These are phyloP conservation scores for Chytriomyces sp. DNA, from an alignment of 192 early-diverging fungal genomes.

Conservation along the genomic window DNA sequence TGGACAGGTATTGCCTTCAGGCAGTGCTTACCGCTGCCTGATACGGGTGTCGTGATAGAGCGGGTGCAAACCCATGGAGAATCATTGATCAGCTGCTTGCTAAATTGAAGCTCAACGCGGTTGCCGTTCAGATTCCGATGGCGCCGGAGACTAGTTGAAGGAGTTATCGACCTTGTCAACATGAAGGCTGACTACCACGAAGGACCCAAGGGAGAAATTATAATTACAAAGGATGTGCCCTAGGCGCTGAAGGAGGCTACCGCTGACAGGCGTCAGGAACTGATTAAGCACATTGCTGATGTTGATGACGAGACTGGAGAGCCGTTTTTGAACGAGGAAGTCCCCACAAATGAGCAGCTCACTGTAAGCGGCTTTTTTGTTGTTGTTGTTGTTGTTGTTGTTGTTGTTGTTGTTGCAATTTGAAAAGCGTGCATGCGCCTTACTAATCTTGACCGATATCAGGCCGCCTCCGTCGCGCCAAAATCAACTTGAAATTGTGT, in stretches of 20 bases:
- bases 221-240: slow-evolving; percentile 57
- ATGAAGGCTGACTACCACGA: slow-evolving; percentile 90
- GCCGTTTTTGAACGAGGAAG: slow-evolving; percentile 74
- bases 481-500: slow-evolving; percentile 68
- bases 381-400: neutral
- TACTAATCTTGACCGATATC: slow-evolving; percentile 6
- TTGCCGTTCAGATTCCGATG: slow-evolving; percentile 62
- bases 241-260: slow-evolving; percentile 39
- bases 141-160: slow-evolving; percentile 85
- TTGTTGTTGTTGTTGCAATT: neutral
- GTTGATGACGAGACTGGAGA: slow-evolving; percentile 89
- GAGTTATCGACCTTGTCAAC: slow-evolving; percentile 88
- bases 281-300: slow-evolving; percentile 85
- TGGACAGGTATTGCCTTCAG: slow-evolving; percentile 79
- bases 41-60: slow-evolving; percentile 43
- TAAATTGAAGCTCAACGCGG: slow-evolving; percentile 53
- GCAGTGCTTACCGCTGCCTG: slow-evolving; percentile 21
- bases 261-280: slow-evolving; percentile 63
- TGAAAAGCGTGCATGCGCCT: slow-evolving; percentile 27
- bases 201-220: slow-evolving; percentile 79
- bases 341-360: slow-evolving; percentile 72
- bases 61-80: slow-evolving; percentile 66
- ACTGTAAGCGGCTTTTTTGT: slow-evolving; percentile 26
- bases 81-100: slow-evolving; percentile 63
- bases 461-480: slow-evolving; percentile 75